Evolutionary conservation across 176 grass and related monocot genomes (phyloP).

Genomic region (Avena insularis): DNA sequence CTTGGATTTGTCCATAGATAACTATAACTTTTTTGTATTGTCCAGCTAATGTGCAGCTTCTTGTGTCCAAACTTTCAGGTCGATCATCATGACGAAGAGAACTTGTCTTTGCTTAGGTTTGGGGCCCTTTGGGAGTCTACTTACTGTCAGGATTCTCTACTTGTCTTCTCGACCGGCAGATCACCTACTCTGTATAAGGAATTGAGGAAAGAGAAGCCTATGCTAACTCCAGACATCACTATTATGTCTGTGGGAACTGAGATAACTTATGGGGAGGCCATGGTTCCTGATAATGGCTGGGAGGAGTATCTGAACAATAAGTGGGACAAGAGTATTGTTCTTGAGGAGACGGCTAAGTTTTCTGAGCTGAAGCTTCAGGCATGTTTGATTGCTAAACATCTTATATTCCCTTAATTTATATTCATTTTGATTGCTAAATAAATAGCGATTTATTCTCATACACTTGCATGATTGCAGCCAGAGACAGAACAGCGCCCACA

Average conservation of each 20-base stretch:
- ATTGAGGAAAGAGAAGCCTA: slow-evolving; percentile 80
- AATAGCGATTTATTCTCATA: not conserved
- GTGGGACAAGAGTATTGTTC: slow-evolving; percentile 67
- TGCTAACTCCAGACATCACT: slow-evolving; percentile 78
- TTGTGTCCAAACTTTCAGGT: slow-evolving; percentile 55
- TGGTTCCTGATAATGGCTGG: slow-evolving; percentile 76
- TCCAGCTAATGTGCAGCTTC: not conserved
- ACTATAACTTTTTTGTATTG: not conserved
- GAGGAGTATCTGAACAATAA: slow-evolving; percentile 62
- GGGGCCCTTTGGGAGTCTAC: slow-evolving; percentile 70
- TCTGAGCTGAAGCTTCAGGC: slow-evolving; percentile 64
- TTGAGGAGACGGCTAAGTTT: slow-evolving; percentile 67
- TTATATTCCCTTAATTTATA: not conserved
- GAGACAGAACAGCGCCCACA: slow-evolving; percentile 69
- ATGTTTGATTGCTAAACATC: slow-evolving; percentile 18
- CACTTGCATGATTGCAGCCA: slow-evolving; percentile 44
- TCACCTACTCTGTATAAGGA: slow-evolving; percentile 65
- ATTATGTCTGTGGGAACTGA: slow-evolving; percentile 83
- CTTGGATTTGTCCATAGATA: slow-evolving; percentile 2
- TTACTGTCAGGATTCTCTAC: slow-evolving; percentile 70
- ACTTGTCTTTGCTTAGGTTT: slow-evolving; percentile 71
- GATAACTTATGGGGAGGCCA: slow-evolving; percentile 74
- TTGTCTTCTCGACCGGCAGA: slow-evolving; percentile 84
- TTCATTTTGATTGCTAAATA: slow-evolving; percentile 1
- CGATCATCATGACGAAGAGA: slow-evolving; percentile 75